Percentiles rank a stretch among this genome's conserved stretches.
Conservation (phyloP, 2,329 filamentous ascomycete genomes). For the Aphanoascus verrucosus region DNA sequence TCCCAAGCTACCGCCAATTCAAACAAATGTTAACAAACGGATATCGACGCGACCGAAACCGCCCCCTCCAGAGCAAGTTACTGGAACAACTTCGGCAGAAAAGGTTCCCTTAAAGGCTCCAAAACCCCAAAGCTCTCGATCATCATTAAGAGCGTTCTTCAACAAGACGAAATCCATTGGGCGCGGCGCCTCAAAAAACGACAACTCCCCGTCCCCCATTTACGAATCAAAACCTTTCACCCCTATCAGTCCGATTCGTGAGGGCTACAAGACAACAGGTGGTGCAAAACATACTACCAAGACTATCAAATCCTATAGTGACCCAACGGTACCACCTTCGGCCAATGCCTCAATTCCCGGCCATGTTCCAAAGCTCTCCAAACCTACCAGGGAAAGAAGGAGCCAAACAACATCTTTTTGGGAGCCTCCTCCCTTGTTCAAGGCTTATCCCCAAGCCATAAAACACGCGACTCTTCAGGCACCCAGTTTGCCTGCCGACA, state of each 20-base stretch:
- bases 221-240: constrained; percentile 19
- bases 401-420: constrained; percentile 35
- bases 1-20: constrained; percentile 27
- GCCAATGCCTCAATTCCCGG: constrained; percentile 16
- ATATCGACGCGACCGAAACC: constrained; percentile 14
- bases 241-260: neutral
- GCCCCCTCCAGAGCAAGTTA: constrained; percentile 22
- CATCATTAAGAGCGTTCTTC: constrained; percentile 30
- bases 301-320: constrained; percentile 2
- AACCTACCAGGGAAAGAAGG: constrained; percentile 20
- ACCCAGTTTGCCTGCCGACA: constrained; percentile 57
- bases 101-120: constrained; percentile 26
- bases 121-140: constrained; percentile 30
- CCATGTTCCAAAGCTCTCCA: constrained; percentile 18
- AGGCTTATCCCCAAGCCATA: constrained; percentile 74
- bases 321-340: constrained; percentile 16
- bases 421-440: constrained; percentile 68
- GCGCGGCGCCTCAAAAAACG: constrained; percentile 17
- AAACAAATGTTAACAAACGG: constrained; percentile 23
- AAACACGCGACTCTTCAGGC: constrained; percentile 62
- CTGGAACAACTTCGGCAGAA: constrained; percentile 21
- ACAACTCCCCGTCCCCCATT: constrained; percentile 26
- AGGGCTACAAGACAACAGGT: neutral
- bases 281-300: constrained; percentile 1
- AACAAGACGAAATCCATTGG: constrained; percentile 28